Evolutionary conservation across 106 monocot genomes (phyloP), one percentile per base, ranked within the genome.

Genomic region (Agapanthus africanus): DNA sequence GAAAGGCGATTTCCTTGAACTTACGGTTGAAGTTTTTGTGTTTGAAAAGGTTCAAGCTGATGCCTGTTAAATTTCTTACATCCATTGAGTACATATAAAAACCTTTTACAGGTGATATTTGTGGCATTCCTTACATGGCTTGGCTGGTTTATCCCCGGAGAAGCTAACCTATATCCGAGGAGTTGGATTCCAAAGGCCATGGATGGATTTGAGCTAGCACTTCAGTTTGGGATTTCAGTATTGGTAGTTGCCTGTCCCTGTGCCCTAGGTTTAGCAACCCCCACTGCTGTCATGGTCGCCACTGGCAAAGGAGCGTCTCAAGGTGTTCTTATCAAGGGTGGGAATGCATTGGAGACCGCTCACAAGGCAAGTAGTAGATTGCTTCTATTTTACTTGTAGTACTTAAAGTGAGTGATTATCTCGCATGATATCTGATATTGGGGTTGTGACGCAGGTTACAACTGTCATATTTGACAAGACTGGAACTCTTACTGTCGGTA

Each of bases 281-380:
- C 95, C 19, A 95, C 95, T 54, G 95, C 95, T 61, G 91, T 95
- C 46, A 95, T 95, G 95, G 95, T 95, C 68, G 91, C 95, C 71
- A 95, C 95, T 57, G 95, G 95, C 26, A 88, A 86, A 84, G 95
- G 91, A 59, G 95, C 95, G 72, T 91, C 91, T 37, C 95, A 91
- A 46, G 95, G 95, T 26, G 82, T 95, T 37, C 86, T 95, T 57
- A 95, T 95, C 61, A 95, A 95, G 77, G 95, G 95, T 65, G 95
- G 88, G 59, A 73, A 86, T 88, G 91, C 95, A 10, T 67, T 95
- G 23, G 95, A 95, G 78, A 95, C 88, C 39, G 91, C 95, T 33
- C 83, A 95, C 75, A 90, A 93, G 82, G 93, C 69, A 72, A 78
- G 77, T 71, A 67, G 11, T 14, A 44, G 11, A 27, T 40, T 36